phyloP scores from a whole-genome alignment of 768 basidiomycete genomes.

The Leccinum aurantiacum region DNA sequence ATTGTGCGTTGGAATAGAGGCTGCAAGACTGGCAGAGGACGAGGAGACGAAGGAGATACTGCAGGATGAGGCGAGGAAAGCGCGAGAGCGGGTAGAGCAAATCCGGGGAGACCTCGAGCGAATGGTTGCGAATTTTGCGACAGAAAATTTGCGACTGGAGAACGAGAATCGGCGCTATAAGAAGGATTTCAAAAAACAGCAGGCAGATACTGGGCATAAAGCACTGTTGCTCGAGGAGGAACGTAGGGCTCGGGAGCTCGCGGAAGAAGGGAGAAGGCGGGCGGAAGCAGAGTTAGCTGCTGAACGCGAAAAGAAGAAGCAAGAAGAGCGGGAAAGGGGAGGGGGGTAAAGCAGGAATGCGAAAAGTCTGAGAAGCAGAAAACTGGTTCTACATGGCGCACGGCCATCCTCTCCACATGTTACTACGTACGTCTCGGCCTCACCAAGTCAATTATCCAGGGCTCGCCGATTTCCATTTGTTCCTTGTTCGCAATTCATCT shows the following conservation, averaged over 20 bases:
- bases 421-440: no score
- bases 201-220: slow-evolving; percentile 17
- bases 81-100: slow-evolving; percentile 41
- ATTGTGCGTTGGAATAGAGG: slow-evolving; percentile 46
- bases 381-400: not conserved
- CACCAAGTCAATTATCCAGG: no score
- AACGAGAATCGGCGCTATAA: slow-evolving; percentile 24
- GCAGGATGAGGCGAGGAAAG: slow-evolving; percentile 40
- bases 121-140: slow-evolving; percentile 37
- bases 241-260: slow-evolving; percentile 23
- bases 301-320: slow-evolving; percentile 7
- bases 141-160: slow-evolving; percentile 35
- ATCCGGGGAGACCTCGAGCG: slow-evolving; percentile 41
- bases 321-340: not conserved
- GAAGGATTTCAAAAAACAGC: slow-evolving; percentile 20
- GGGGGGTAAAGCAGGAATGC: not conserved
- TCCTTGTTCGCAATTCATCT: no score
- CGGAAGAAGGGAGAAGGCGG: slow-evolving; percentile 19
- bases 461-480: no score
- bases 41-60: slow-evolving; percentile 44
- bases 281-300: slow-evolving; percentile 22
- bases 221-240: slow-evolving; percentile 25
- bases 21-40: slow-evolving; percentile 42
- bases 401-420: no score
- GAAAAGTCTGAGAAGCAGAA: not conserved